Base-by-base conservation (phyloP, 805 yeast genomes). In the Lipomyces orientalis region DNA sequence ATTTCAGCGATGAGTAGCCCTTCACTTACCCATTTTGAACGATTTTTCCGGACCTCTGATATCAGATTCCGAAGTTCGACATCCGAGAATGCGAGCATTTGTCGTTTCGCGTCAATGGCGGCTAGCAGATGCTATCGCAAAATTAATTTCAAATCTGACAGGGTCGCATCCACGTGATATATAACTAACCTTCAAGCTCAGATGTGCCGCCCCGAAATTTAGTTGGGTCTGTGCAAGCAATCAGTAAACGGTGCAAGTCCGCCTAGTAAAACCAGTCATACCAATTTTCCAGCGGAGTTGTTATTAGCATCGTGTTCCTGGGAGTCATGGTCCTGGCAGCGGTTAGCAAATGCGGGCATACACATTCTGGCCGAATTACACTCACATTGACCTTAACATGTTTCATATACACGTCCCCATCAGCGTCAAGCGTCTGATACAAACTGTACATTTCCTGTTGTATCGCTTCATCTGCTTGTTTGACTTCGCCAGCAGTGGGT, bases 11-110 rank as follows among this genome's bases (percentile, higher is more conserved):
- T 62, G 25, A 16, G n/a, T 29, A 9, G 5, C 54, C 9, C 35
- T 39, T 25, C 29, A 58, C 58, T 60, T 9, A 64, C 76, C 99
- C 99, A 95, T 79, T 95, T 95, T 0, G 98, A 96, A 67, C 98
- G 82, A 76, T 93, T 94, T 74, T 93, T 95, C 60, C 98, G 84
- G 9, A 95, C 98, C 76, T 95, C 99, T 84, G 91, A 86, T 63
- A 95, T 89, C 70, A 95, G 81, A 68, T 90, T 90, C 67, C 94
- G 86, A 64, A 95, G 84, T 76, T 95, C 98, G 64, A 86, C 82
- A 75, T 94, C 98, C 10, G 91, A 87, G 39, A 95, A 81, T 1
- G 77, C 74, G 64, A 94, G 81, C 67, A 86, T 85, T n/a, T 91
- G 91, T 73, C 97, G 86, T 67, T 90, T 87, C 33, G 85, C 86